Base-by-base conservation (phyloP, 2,329 filamentous ascomycete genomes). In the Xylaria arbuscula region DNA sequence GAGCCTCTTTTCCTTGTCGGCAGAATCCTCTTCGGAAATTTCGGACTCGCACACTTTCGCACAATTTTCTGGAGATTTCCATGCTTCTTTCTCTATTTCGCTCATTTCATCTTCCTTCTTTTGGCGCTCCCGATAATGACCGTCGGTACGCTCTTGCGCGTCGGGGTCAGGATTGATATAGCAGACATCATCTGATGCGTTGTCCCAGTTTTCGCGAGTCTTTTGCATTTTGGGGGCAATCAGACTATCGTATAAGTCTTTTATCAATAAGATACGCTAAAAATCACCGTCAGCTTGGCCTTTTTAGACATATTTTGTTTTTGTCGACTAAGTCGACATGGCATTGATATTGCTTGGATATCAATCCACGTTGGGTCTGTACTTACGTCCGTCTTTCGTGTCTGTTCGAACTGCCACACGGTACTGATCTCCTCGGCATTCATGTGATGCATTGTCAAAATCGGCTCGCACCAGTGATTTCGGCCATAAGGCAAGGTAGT, bases 391-490 rank as follows among this genome's bases (percentile, higher is more conserved):
- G 79, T 80, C 72, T 80, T 81, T 38, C 83, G 80, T 3, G 81
- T 83, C 74, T 86, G 81, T 73, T 88, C 86, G 66, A 82, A 87
- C 63, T 86, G 81, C 84, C 86, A 88, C 40, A 87, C 80, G 50
- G 74, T 78, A 70, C 81, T 84, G 54, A 87, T 81, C 73, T 88
- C 86, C 71, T 86, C 82, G 9, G 84, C 80, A 55, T 82, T 82
- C 76, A 88, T 82, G 72, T 87, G 85, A 72, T 87, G 85, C 84
- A 88, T 86, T 3, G 86, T 87, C 48, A 88, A 74, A n/a, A 87
- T 80, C 5, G 86, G 86, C 72, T 87, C 83, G 69, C 86, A 88
- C 86, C 86, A 88, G 68, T 86, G 84, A 10, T 76, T 80, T 3
- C 78, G 78, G 1, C 83, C 81, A 66, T 81, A 87, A 5, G 84